These are phyloP conservation scores for Tetrahymena borealis DNA, from an alignment of 73 alveolate genomes.

Conservation along the genomic window DNA sequence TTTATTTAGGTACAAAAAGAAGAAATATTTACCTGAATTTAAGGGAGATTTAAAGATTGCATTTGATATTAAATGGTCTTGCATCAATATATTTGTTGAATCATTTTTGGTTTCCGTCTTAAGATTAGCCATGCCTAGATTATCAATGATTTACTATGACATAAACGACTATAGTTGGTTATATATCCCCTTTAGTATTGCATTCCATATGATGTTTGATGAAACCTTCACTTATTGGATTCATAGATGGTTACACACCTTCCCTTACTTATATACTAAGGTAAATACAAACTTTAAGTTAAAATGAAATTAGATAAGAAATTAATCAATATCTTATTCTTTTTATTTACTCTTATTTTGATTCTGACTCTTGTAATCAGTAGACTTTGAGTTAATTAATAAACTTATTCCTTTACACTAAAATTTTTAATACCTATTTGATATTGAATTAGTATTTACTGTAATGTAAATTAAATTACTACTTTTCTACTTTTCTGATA, in stretches of 20 bases:
- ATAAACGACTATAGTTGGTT: slow-evolving; percentile 32
- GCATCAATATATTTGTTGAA: slow-evolving; percentile 33
- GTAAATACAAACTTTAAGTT: no score
- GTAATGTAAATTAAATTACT: no score
- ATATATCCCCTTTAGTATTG: slow-evolving; percentile 45
- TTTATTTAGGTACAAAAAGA: slow-evolving; percentile 7
- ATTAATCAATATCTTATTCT: no score
- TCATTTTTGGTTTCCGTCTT: slow-evolving; percentile 45
- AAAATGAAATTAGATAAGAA: no score
- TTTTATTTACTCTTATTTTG: no score
- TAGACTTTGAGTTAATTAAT: no score
- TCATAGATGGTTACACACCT: slow-evolving; percentile 53
- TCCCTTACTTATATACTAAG: slow-evolving; percentile 39
- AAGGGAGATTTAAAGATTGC: slow-evolving; percentile 29
- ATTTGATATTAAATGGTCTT: slow-evolving; percentile 44
- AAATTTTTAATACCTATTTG: no score
- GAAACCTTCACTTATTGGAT: slow-evolving; percentile 59
- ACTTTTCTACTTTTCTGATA: no score
- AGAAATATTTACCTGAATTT: slow-evolving; percentile 32
- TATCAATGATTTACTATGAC: slow-evolving; percentile 33
- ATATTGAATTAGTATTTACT: no score
- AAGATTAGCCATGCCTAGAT: slow-evolving; percentile 46
- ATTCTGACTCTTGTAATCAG: no score
- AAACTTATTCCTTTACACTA: no score
- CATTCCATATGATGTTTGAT: slow-evolving; percentile 43